Evolutionary conservation across 768 basidiomycete genomes (phyloP).

Genomic region (Boletellus ananas): DNA sequence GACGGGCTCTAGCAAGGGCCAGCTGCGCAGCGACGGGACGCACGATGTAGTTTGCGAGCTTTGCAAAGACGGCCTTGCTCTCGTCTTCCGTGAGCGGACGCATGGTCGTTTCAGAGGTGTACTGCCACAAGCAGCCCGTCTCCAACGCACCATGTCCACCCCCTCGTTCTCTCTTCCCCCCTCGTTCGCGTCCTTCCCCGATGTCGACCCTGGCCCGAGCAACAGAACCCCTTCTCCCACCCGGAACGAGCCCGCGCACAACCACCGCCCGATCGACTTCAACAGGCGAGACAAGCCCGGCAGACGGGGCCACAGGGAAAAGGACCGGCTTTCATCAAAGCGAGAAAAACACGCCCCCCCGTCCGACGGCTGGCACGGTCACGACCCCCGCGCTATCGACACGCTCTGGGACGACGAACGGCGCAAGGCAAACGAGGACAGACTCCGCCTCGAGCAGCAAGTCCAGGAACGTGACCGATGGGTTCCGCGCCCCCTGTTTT

Average conservation of each 20-base stretch:
- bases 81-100: constrained; percentile 96
- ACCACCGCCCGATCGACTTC: constrained; percentile 9
- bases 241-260: constrained; percentile 16
- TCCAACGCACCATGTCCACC: constrained; percentile 37
- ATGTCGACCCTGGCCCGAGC: constrained; percentile 46
- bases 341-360: constrained; percentile 29
- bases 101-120: constrained; percentile 47
- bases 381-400: constrained; percentile 10
- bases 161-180: constrained; percentile 63
- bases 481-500: constrained; percentile 41
- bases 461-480: constrained; percentile 20
- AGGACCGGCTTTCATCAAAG: constrained; percentile 28
- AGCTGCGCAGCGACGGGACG: constrained; percentile 23
- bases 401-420: constrained; percentile 29
- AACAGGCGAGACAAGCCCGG: constrained; percentile 17
- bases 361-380: constrained; percentile 24
- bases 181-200: constrained; percentile 69
- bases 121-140: constrained; percentile 4
- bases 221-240: constrained; percentile 17
- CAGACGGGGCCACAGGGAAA: constrained; percentile 25
- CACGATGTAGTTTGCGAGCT: constrained; percentile 96
- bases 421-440: constrained; percentile 35
- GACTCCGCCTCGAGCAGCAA: constrained; percentile 19
- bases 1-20: background rate
- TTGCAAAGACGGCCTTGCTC: constrained; percentile 92